phyloP scores from a whole-genome alignment of 192 early-diverging fungal species.

The Backusella macrospora region DNA sequence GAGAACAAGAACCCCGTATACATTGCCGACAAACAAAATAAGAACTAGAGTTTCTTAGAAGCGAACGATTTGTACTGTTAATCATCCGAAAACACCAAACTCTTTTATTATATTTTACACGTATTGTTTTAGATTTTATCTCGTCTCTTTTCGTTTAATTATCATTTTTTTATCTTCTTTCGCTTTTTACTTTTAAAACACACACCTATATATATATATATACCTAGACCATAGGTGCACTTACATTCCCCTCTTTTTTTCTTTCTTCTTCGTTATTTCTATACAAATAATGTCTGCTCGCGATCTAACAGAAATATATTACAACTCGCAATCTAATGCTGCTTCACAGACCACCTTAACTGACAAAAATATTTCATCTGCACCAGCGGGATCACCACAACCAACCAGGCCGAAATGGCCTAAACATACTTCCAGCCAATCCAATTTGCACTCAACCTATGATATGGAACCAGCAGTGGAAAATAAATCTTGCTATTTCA shows the following conservation, averaged over 20 bases:
- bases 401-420: neutral
- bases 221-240: too few species aligned
- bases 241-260: neutral
- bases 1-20: neutral
- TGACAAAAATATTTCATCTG: neutral
- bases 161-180: neutral
- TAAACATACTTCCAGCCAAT: neutral
- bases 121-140: too few species aligned
- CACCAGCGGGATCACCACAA: neutral
- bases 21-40: neutral
- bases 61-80: neutral
- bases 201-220: too few species aligned
- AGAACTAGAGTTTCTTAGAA: neutral
- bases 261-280: neutral
- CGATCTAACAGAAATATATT: conserved; percentile 13
- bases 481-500: neutral
- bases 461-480: neutral
- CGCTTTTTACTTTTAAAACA: neutral
- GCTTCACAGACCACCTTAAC: neutral
- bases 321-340: neutral
- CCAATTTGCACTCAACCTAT: neutral
- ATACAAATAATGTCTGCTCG: neutral
- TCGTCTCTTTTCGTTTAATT: neutral
- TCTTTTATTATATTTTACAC: neutral
- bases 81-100: neutral